These are phyloP conservation scores for Agaricus blazei DNA, from an alignment of 768 basidiomycete species.

Conservation along the genomic window DNA sequence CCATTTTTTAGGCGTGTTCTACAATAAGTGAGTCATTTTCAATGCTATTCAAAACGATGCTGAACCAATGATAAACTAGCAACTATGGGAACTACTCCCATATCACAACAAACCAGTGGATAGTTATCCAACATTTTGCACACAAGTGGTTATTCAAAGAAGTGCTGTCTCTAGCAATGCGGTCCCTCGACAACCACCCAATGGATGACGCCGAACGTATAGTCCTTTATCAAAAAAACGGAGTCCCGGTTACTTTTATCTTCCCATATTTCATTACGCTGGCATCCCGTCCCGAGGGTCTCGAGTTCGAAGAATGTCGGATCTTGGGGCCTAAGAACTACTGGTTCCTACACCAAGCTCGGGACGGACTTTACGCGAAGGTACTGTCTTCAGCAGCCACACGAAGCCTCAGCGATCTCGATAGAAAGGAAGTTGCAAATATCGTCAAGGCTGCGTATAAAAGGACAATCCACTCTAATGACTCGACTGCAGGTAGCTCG, in stretches of 20 bases:
- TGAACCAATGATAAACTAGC: constrained; percentile 22
- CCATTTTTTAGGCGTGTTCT: constrained; percentile 57
- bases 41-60: constrained; percentile 8
- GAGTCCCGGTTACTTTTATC: constrained; percentile 41
- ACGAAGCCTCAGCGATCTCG: too few species aligned
- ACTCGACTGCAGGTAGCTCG: too few species aligned
- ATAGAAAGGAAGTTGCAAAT: too few species aligned
- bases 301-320: constrained; percentile 51
- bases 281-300: constrained; percentile 42
- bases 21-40: constrained; percentile 44
- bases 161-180: constrained; percentile 51
- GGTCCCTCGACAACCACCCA: constrained; percentile 15
- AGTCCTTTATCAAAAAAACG: constrained; percentile 47
- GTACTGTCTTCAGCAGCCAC: too few species aligned
- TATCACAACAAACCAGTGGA: constrained; percentile 45
- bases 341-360: constrained; percentile 38
- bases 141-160: constrained; percentile 52
- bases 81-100: constrained; percentile 53
- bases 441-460: too few species aligned
- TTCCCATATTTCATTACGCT: constrained; percentile 51
- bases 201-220: constrained; percentile 25
- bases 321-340: constrained; percentile 49
- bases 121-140: constrained; percentile 50
- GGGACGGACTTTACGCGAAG: too few species aligned
- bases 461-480: too few species aligned